Evolutionary conservation across 2,329 filamentous ascomycete genomes (phyloP), one percentile per base, ranked within the genome.

Genomic region (Pseudocercospora crystallina): DNA sequence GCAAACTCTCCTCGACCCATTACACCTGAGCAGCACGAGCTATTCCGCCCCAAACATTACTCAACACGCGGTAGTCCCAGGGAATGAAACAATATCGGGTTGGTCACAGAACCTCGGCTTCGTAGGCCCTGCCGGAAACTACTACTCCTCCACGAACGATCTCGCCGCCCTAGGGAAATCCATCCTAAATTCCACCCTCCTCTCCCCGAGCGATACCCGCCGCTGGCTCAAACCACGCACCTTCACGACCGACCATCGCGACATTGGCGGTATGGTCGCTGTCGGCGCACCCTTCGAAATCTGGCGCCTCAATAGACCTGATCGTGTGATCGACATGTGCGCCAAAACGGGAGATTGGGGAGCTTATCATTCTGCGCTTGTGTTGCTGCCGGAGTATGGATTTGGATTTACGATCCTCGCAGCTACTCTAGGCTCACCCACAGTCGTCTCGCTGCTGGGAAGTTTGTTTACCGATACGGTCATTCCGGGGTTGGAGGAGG

Each of bases 231-330:
- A 75, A 73, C 2, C 60, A 64, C 0, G 57, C 68, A 2, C 65
- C 69, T 54, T 75, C 74, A 41, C 38, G 5, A 0, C 68, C 72
- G 0, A 51, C n/a, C 26, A 69, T 67, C 1, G 60, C 65, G 38
- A 66, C 67, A 62, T 65, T 34, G 66, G 38, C 9, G 38, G 38
- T 26, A 13, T 41, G 14, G 38, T 41, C 2, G 17, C 69, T 26
- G 63, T 78, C 26, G 76, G 76, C 8, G 66, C 65, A 7, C 73
- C 75, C 0, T 78, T 74, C 74, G 76, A 78, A 56, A 78, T 78
- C 40, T 60, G 69, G 20, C 17, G 71, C 57, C 62, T 29, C 61
- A 70, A 38, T 66, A 66, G 49, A 49, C 73, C 13, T 71, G 65
- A 69, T 15, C 69, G 72, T 3, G 55, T 73, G 5, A 31, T 77